Conservation (phyloP, 495 filamentous ascomycete genomes). For the Penicillium manginii region DNA sequence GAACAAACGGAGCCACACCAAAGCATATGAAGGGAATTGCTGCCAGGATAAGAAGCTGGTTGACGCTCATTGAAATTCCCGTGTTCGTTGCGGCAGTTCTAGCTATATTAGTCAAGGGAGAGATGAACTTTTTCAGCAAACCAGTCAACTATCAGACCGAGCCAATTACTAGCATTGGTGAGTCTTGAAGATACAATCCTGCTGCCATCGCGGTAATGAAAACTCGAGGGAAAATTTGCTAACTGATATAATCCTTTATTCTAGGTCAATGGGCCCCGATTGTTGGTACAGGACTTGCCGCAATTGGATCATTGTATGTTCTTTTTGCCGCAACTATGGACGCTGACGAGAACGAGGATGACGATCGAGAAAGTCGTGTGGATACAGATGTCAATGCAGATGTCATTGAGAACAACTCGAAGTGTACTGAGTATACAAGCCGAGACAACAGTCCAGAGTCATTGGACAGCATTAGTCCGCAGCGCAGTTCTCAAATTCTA, state of each 20-base stretch:
- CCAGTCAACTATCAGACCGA: conserved; percentile 58
- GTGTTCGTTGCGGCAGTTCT: conserved; percentile 57
- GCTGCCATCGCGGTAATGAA: too few relatives aligned
- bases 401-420: background rate
- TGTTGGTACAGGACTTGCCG: conserved; percentile 56
- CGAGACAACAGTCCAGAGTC: background rate
- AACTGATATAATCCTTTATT: conserved; percentile 8
- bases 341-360: conserved; percentile 19
- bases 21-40: conserved; percentile 53
- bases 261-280: conserved; percentile 61
- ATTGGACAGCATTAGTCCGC: background rate
- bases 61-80: conserved; percentile 55
- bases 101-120: conserved; percentile 58
- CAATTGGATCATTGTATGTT: conserved; percentile 57
- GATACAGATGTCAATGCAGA: conserved; percentile 15
- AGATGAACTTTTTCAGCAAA: conserved; percentile 59
- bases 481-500: background rate
- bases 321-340: conserved; percentile 42
- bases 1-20: conserved; percentile 58
- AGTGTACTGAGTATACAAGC: background rate
- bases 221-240: background rate
- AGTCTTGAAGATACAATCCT: conserved; percentile 19
- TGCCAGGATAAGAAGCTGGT: conserved; percentile 40
- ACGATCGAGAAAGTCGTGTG: background rate
- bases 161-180: conserved; percentile 57